These are phyloP conservation scores for Glaciozyma antarctica DNA, from an alignment of 768 basidiomycete genomes.

Conservation along the genomic window DNA sequence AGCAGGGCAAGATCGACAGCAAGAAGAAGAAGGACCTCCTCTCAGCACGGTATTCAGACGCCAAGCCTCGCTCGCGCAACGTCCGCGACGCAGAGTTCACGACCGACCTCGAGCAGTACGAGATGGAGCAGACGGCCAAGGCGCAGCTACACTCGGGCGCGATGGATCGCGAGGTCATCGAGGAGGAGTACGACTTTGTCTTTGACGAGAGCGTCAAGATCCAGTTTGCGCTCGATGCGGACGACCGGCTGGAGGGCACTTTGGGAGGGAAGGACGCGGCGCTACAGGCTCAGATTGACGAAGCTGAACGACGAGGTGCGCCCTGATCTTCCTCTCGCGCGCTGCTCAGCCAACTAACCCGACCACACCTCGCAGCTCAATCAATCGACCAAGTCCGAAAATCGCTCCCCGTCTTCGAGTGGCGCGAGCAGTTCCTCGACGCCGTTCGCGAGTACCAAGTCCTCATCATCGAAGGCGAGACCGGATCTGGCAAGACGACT, in stretches of 20 bases:
- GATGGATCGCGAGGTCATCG: conserved; percentile 68
- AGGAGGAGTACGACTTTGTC: conserved; percentile 87
- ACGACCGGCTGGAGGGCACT: conserved; percentile 50
- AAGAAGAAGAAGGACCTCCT: conserved; percentile 88
- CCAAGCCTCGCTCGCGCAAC: conserved; percentile 33
- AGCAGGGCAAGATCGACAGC: conserved; percentile 95
- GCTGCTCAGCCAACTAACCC: not conserved
- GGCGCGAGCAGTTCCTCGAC: conserved; percentile 74
- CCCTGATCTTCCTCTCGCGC: conserved; percentile 9
- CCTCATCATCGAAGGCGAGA: conserved; percentile 94
- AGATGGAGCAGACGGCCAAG: conserved; percentile 77
- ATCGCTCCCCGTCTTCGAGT: conserved; percentile 80
- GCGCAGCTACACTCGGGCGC: conserved; percentile 86
- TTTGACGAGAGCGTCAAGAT: conserved; percentile 98
- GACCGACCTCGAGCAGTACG: conserved; percentile 94
- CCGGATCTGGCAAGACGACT: conserved; percentile 97
- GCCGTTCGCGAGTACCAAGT: conserved; percentile 88
- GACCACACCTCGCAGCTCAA: conserved; percentile 47
- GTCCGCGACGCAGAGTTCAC: conserved; percentile 81
- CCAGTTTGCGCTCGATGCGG: conserved; percentile 67
- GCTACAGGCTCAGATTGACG: conserved; percentile 77
- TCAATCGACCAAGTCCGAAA: conserved; percentile 90
- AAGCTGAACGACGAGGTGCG: conserved; percentile 79
- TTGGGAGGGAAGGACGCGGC: conserved; percentile 71
- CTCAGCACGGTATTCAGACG: conserved; percentile 88